Conservation (phyloP, 164 flowering plant genomes). For the Aristolochia fimbriata region DNA sequence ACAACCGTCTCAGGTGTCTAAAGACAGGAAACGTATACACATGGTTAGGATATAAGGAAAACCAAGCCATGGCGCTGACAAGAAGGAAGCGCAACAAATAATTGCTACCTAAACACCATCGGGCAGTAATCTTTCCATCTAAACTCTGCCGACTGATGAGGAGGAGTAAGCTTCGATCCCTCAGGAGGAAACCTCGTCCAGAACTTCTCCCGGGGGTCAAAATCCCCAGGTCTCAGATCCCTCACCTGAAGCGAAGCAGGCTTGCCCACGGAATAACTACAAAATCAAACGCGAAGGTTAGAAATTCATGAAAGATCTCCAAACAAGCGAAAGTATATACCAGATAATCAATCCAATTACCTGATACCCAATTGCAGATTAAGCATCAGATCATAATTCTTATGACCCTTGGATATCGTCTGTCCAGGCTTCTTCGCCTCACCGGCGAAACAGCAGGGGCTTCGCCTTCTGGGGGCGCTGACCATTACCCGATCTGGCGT, state of each 20-base stretch:
- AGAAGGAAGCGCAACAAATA: neutral
- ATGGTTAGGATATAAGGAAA: neutral
- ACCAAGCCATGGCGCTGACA: neutral
- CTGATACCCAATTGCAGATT: conserved; percentile 22
- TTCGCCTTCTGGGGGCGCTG: neutral
- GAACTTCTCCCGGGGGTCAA: conserved; percentile 29
- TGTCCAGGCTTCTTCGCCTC: conserved; percentile 19
- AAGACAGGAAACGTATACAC: neutral
- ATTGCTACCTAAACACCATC: conserved; percentile 38
- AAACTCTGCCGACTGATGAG: conserved; percentile 40
- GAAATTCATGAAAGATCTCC: neutral
- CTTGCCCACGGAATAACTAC: conserved; percentile 22
- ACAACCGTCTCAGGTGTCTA: conserved; percentile 51
- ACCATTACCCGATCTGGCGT: conserved; percentile 8
- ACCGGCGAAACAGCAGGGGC: conserved; percentile 10
- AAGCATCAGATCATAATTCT: conserved; percentile 23
- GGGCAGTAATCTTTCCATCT: conserved; percentile 62
- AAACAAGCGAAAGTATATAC: neutral
- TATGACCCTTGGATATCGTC: conserved; percentile 19
- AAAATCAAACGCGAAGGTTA: neutral
- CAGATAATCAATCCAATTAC: conserved; percentile 2
- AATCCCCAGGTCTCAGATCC: conserved; percentile 24
- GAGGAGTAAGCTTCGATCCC: conserved; percentile 43
- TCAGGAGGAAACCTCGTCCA: conserved; percentile 37
- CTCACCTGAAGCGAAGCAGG: conserved; percentile 12